Evolutionary conservation across 108 stramenopile species (phyloP).

Genomic region (Discostella stelligeroides): DNA sequence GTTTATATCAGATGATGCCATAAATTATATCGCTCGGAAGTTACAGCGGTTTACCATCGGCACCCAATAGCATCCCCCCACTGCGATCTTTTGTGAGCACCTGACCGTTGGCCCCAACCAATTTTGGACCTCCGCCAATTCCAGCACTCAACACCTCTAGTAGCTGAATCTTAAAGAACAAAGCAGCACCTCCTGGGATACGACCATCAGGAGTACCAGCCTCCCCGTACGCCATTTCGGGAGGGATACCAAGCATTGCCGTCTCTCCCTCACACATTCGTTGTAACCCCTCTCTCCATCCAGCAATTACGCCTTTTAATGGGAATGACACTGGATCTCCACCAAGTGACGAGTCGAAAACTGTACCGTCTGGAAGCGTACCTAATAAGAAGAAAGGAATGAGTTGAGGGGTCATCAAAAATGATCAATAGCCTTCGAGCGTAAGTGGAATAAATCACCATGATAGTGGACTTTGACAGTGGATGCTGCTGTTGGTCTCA

Average conservation of each 20-base stretch:
- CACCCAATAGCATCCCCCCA: slow-evolving; percentile 61
- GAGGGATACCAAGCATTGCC: slow-evolving; percentile 86
- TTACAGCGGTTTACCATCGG: slow-evolving; percentile 71
- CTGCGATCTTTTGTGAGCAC: slow-evolving; percentile 43
- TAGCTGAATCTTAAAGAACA: slow-evolving; percentile 87
- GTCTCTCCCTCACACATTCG: slow-evolving; percentile 87
- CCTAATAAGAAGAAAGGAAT: slow-evolving; percentile 12
- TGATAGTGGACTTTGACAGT: slow-evolving; percentile 84
- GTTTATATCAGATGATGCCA: background rate
- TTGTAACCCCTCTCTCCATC: slow-evolving; percentile 76
- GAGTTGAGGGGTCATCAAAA: background rate
- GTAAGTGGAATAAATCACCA: slow-evolving; percentile 21
- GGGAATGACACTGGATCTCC: slow-evolving; percentile 79
- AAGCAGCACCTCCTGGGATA: slow-evolving; percentile 81
- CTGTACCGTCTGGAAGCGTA: slow-evolving; percentile 83
- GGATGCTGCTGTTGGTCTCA: slow-evolving; percentile 65
- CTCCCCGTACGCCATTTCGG: slow-evolving; percentile 77
- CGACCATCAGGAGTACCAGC: slow-evolving; percentile 83
- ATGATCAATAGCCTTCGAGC: background rate
- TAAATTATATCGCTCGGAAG: background rate
- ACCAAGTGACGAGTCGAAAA: slow-evolving; percentile 79
- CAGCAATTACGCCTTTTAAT: slow-evolving; percentile 72
- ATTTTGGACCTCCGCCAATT: slow-evolving; percentile 63
- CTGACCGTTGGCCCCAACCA: slow-evolving; percentile 78
- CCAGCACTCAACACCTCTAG: slow-evolving; percentile 80